phyloP scores from a whole-genome alignment of 805 yeast species.

The Geotrichum ghanense region DNA sequence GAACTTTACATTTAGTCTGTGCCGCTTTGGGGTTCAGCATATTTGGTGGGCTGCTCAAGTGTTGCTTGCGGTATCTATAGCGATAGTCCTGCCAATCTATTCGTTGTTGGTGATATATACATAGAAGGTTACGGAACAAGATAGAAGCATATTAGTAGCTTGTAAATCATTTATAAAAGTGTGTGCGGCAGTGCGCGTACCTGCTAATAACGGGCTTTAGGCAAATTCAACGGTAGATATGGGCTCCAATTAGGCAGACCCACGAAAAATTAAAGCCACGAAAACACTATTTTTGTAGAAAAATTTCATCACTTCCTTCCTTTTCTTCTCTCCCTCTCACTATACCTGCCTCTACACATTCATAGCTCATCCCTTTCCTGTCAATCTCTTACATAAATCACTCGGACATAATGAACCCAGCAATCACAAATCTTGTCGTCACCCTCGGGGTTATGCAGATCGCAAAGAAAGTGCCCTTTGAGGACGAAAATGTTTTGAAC shows the following conservation, averaged over 20 bases:
- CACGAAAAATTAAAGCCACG: not conserved
- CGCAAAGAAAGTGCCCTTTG: slow-evolving; percentile 79
- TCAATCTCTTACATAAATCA: slow-evolving; percentile 2
- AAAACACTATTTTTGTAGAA: not conserved
- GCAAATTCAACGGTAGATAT: too few species aligned
- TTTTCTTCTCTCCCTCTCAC: not conserved
- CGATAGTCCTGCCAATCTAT: not conserved
- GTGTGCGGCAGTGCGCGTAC: too few species aligned
- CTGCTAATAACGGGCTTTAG: too few species aligned
- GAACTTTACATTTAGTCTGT: slow-evolving; percentile 59
- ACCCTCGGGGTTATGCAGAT: slow-evolving; percentile 97
- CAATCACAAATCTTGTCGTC: slow-evolving; percentile 71
- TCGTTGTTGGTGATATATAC: not conserved
- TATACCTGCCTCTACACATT: too few species aligned
- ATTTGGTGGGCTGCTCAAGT: slow-evolving; percentile 90
- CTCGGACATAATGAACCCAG: slow-evolving; percentile 93
- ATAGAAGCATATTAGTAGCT: too few species aligned
- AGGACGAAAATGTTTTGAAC: slow-evolving; percentile 61
- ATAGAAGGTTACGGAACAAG: too few species aligned
- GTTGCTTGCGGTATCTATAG: slow-evolving; percentile 12
- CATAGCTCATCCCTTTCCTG: not conserved
- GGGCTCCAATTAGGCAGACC: too few species aligned
- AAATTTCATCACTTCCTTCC: not conserved
- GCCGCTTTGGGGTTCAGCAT: slow-evolving; percentile 81
- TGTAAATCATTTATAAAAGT: too few species aligned